Evolutionary conservation across 192 early-diverging fungal genomes (phyloP), one percentile per base, ranked within the genome.

Genomic region (Entophlyctis helioformis): DNA sequence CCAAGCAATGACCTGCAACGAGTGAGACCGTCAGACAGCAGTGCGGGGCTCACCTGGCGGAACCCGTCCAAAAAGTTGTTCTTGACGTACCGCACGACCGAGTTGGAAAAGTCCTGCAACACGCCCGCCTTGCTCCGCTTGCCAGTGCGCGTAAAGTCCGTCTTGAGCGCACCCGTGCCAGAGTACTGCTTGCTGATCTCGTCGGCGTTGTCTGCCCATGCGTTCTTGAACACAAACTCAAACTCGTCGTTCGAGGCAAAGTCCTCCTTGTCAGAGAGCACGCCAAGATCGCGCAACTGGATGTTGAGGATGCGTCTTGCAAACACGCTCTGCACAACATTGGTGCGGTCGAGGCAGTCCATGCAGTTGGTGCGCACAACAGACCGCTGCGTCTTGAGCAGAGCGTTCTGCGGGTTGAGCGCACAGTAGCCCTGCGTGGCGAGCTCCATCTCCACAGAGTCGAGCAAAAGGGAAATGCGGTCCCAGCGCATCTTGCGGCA

Each of bases 191-290:
- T 66, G 57, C 84, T 87, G 37, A 99, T 74, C 32, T 73, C 85
- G 63, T 99, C 89, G 24, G 92, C 96, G 60, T 99, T 89, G 62
- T 99, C 90, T 16, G 96, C 94, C 96, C 96, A 99, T 15, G 90
- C 57, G 58, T 87, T 81, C 54, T 89, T 87, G 60, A 91, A 91
- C 44, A 72, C 65, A 25, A 46, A 46, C 50, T 85, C 85, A 45
- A 98, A 78, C 2, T 64, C 58, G 16, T 58, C 58, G 41, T 79
- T 73, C 38, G 72, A 67, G 34, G 82, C 80, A 42, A 93, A 65
- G 5, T 50, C 58, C 35, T 84, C 79, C 25, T 70, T 67, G 4
- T 64, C 51, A 3, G 60, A 63, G 39, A 94, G 56, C 16, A 91
- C 38, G 8, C 70, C 74, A 9, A 80, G 46, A 16, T 80, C 72